Conservation (phyloP, 2,329 filamentous ascomycete species). For the Pezicula radicicola region DNA sequence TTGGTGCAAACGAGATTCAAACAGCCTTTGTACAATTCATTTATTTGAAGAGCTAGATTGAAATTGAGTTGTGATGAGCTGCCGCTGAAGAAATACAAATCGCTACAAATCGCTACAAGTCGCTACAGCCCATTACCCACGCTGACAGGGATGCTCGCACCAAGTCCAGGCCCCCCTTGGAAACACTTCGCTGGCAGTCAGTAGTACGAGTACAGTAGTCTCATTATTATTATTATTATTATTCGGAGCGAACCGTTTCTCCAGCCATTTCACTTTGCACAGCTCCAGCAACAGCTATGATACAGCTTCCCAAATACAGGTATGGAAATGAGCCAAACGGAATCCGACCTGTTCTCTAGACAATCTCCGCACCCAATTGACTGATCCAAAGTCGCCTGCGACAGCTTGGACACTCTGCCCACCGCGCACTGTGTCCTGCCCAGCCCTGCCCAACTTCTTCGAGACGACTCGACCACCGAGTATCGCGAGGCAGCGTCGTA, state of each 20-base stretch:
- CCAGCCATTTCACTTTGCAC: background rate
- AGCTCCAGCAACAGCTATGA: background rate
- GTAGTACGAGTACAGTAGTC: too few species aligned
- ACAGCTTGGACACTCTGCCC: background rate
- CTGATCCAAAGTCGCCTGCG: background rate
- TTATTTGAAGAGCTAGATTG: too few species aligned
- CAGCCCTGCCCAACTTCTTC: background rate
- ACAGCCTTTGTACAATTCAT: too few species aligned
- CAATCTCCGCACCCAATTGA: background rate
- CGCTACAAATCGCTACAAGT: too few species aligned
- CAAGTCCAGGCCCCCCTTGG: too few species aligned
- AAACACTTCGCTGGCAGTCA: too few species aligned
- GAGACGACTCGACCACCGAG: background rate
- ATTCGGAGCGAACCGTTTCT: background rate
- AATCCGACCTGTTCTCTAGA: background rate
- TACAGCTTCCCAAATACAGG: background rate
- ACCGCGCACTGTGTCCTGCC: background rate
- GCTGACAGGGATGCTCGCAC: too few species aligned
- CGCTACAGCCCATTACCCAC: too few species aligned
- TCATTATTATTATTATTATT: too few species aligned
- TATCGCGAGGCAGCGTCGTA: background rate
- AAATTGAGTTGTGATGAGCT: too few species aligned
- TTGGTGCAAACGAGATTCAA: too few species aligned
- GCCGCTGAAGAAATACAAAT: too few species aligned
- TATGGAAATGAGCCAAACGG: slow-evolving; percentile 2